phyloP scores from a whole-genome alignment of 2,329 filamentous ascomycete genomes.

The Chaetomiaceae sp. region DNA sequence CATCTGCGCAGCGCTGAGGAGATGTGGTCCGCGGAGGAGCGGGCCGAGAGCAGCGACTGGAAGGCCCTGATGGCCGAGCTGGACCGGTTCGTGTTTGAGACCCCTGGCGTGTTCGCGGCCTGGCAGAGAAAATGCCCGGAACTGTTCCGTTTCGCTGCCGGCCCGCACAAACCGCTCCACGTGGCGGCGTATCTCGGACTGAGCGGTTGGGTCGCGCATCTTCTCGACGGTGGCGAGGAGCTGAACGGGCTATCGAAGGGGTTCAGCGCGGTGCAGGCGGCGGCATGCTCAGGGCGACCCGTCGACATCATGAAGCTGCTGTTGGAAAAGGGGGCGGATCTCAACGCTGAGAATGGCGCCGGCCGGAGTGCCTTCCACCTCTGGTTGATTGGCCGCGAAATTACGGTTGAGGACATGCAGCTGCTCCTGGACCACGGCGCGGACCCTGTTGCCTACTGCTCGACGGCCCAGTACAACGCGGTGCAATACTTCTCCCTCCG shows the following conservation, averaged over 20 bases:
- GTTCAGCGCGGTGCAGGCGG: slow-evolving; percentile 16
- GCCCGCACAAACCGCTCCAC: slow-evolving; percentile 15
- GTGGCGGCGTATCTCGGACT: slow-evolving; percentile 18
- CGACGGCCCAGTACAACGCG: not conserved
- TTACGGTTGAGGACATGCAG: not conserved
- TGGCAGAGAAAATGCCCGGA: slow-evolving; percentile 17
- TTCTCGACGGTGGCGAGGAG: slow-evolving; percentile 14
- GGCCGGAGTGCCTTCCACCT: slow-evolving; percentile 2
- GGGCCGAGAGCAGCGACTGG: slow-evolving; percentile 13
- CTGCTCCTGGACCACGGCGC: slow-evolving; percentile 14
- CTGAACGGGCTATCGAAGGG: slow-evolving; percentile 11
- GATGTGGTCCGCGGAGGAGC: slow-evolving; percentile 18
- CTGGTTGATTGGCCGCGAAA: slow-evolving; percentile 5
- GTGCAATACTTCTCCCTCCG: slow-evolving; percentile 14
- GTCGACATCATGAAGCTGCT: slow-evolving; percentile 14
- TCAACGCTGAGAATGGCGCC: slow-evolving; percentile 13
- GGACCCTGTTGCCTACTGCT: not conserved
- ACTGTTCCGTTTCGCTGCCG: not conserved
- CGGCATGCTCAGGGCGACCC: not conserved
- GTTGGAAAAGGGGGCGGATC: slow-evolving; percentile 14
- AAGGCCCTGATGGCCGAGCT: slow-evolving; percentile 17
- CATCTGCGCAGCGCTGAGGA: slow-evolving; percentile 18
- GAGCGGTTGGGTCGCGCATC: slow-evolving; percentile 12
- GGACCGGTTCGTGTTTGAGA: slow-evolving; percentile 18
- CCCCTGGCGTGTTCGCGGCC: slow-evolving; percentile 10